phyloP scores from a whole-genome alignment of 2,329 filamentous ascomycete species.

The Xylariaceae sp. region DNA sequence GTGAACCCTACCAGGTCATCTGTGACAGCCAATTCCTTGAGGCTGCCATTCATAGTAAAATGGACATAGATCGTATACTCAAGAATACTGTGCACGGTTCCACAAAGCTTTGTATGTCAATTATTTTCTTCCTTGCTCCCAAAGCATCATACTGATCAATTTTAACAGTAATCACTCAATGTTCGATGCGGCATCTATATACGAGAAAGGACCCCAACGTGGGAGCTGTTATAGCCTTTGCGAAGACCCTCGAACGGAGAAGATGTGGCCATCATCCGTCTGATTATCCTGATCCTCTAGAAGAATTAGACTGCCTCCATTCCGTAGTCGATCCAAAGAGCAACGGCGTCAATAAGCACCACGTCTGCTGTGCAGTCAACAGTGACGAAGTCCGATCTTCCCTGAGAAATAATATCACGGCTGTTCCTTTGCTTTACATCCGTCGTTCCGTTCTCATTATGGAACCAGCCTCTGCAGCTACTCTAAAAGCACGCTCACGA shows the following conservation, averaged over 20 bases:
- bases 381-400: conserved; percentile 66
- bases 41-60: conserved; percentile 83
- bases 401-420: conserved; percentile 67
- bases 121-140: conserved; percentile 57
- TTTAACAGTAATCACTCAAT: conserved; percentile 74
- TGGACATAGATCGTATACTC: conserved; percentile 80
- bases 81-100: conserved; percentile 81
- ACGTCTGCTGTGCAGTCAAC: conserved; percentile 80
- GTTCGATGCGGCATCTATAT: conserved; percentile 81
- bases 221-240: conserved; percentile 70
- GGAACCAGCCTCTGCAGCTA: conserved; percentile 76
- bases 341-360: conserved; percentile 74
- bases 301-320: conserved; percentile 71
- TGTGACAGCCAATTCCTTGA: conserved; percentile 86
- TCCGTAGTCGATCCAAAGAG: conserved; percentile 81
- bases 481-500: conserved; percentile 65
- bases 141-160: conserved; percentile 68
- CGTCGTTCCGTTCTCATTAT: conserved; percentile 74
- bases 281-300: conserved; percentile 73
- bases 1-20: conserved; percentile 91
- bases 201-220: conserved; percentile 60
- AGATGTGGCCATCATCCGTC: conserved; percentile 79
- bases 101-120: conserved; percentile 25
- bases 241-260: conserved; percentile 76
- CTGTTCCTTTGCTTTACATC: conserved; percentile 80